Percentiles rank a stretch among this genome's conserved stretches.
Evolutionary conservation across 1,284 basidiomycete genomes (phyloP).

Genomic region (Entoloma clypeatum): DNA sequence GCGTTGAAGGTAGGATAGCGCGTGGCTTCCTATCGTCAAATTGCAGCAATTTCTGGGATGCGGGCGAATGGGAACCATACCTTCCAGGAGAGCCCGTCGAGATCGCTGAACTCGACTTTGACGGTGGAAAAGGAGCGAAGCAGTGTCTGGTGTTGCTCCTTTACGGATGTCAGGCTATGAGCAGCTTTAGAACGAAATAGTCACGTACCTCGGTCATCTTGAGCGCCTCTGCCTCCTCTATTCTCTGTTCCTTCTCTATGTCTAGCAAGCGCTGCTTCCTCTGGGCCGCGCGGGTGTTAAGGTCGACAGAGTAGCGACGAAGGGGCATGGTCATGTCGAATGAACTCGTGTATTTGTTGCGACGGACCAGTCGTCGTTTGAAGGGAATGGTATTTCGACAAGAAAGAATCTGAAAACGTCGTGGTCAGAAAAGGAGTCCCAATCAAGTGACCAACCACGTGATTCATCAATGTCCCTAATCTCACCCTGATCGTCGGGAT

Average conservation of each 20-base stretch:
- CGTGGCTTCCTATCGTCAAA: too few relatives aligned
- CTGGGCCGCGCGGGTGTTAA: constrained; percentile 27
- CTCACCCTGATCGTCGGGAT: too few relatives aligned
- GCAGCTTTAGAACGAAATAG: background rate
- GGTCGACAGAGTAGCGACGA: too few relatives aligned
- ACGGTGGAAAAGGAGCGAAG: constrained; percentile 26
- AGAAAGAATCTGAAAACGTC: too few relatives aligned
- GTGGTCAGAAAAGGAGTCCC: too few relatives aligned
- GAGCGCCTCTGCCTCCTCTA: constrained; percentile 46
- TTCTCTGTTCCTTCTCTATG: constrained; percentile 40
- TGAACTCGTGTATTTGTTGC: too few relatives aligned
- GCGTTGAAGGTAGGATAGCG: background rate
- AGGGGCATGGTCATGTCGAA: too few relatives aligned
- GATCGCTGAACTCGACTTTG: constrained; percentile 28
- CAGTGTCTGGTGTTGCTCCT: constrained; percentile 26
- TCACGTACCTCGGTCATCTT: constrained; percentile 44
- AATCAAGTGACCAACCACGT: too few relatives aligned
- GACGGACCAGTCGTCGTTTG: too few relatives aligned
- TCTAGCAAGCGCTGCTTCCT: constrained; percentile 36
- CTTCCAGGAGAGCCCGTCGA: constrained; percentile 26
- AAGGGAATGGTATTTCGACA: too few relatives aligned
- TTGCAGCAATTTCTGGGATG: too few relatives aligned
- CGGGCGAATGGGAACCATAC: background rate
- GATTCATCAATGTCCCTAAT: too few relatives aligned
- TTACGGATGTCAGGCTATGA: background rate